Evolutionary conservation across 1,284 basidiomycete species (phyloP).

Genomic region (Tilletia walkeri): DNA sequence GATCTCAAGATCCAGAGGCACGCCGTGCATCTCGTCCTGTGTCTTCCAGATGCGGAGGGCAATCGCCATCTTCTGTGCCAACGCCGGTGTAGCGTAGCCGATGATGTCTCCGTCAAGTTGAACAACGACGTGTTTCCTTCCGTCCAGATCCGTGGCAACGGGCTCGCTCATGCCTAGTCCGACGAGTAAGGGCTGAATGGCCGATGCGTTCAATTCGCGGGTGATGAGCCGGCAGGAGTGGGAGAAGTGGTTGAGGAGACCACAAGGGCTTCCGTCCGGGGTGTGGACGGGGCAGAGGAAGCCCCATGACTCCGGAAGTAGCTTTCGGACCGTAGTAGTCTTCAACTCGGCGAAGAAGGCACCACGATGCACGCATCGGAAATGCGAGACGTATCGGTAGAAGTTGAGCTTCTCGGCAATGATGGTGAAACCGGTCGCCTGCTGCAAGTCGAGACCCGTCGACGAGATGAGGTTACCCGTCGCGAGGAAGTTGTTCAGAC

Average conservation of each 20-base stretch:
- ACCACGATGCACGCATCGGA: conserved; percentile 96
- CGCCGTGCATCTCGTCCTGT: conserved; percentile 69
- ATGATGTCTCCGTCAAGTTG: conserved; percentile 93
- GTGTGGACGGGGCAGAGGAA: conserved; percentile 99
- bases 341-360: conserved; percentile 99
- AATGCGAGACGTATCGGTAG: conserved; percentile 96
- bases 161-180: conserved; percentile 92
- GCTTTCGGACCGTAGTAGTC: conserved; percentile 94
- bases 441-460: conserved; percentile 92
- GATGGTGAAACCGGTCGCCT: conserved; percentile 95
- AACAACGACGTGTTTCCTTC: conserved; percentile 76
- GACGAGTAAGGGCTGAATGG: conserved; percentile 78
- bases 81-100: conserved; percentile 81
- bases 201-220: conserved; percentile 69
- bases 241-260: conserved; percentile 93
- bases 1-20: conserved; percentile 93
- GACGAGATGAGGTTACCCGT: conserved; percentile 95
- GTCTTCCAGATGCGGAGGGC: conserved; percentile 94
- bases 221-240: conserved; percentile 91
- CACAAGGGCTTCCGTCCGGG: conserved; percentile 96
- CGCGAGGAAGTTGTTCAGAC: conserved; percentile 90
- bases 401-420: conserved; percentile 99
- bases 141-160: conserved; percentile 73
- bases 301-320: conserved; percentile 97
- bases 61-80: conserved; percentile 77